A percentile compares a stretch with the other conserved stretches of the same genome.
Evolutionary conservation across 805 yeast species (phyloP).

Genomic region (Brettanomyces sp.): DNA sequence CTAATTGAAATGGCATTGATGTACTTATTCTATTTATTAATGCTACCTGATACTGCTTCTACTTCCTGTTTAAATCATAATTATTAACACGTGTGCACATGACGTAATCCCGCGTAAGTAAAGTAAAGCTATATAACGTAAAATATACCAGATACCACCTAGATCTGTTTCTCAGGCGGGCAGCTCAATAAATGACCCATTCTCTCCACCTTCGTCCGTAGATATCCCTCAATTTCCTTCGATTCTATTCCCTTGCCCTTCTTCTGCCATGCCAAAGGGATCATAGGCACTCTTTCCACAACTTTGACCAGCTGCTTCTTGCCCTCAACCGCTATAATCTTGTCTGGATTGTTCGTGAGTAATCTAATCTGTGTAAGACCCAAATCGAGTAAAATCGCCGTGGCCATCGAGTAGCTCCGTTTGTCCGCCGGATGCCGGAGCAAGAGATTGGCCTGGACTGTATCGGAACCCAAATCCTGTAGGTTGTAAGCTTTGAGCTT

Average conservation of each 20-base stretch:
- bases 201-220: conserved; percentile 87
- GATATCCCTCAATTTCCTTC: conserved; percentile 83
- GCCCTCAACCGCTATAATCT: conserved; percentile 91
- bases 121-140: no score
- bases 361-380: conserved; percentile 65
- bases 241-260: conserved; percentile 59
- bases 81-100: no score
- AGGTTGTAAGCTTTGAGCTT: conserved; percentile 92
- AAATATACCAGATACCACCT: no score
- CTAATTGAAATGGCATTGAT: no score
- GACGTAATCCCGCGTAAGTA: no score
- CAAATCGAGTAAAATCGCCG: conserved; percentile 81
- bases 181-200: conserved; percentile 88
- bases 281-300: conserved; percentile 88
- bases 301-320: conserved; percentile 66
- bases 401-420: conserved; percentile 88
- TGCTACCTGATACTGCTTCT: background rate
- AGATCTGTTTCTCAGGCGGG: background rate
- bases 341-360: conserved; percentile 93
- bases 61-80: background rate
- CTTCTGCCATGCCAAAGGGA: conserved; percentile 85
- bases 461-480: conserved; percentile 97
- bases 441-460: conserved; percentile 90
- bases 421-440: conserved; percentile 97
- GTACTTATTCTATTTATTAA: no score